Evolutionary conservation across 345 rosid genomes (phyloP).

Genomic region (Microcos paniculata): DNA sequence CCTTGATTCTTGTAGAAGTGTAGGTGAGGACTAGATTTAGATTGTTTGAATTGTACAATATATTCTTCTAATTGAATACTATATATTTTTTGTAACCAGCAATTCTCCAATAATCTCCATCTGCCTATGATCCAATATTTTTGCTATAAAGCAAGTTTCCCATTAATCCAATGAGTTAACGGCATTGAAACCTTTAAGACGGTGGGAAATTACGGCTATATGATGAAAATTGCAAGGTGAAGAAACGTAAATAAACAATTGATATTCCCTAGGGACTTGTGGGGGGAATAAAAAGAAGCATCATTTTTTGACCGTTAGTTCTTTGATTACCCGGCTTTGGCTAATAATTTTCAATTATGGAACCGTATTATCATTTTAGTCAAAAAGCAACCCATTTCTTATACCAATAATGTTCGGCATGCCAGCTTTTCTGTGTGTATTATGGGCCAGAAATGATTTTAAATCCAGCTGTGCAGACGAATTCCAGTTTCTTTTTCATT

Average conservation of each 20-base stretch:
- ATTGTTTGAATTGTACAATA: background rate
- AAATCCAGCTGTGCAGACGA: background rate
- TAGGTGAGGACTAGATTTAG: background rate
- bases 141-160: background rate
- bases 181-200: too few species aligned
- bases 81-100: background rate
- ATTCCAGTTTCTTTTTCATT: background rate
- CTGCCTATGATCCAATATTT: background rate
- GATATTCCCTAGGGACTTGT: too few species aligned
- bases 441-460: background rate
- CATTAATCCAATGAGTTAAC: background rate
- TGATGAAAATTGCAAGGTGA: too few species aligned
- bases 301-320: background rate
- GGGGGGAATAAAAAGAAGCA: background rate
- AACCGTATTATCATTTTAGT: too few species aligned
- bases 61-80: slow-evolving; percentile 7
- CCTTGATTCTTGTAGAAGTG: background rate
- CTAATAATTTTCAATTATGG: too few species aligned
- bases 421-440: background rate
- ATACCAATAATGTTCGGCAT: background rate
- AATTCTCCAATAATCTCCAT: background rate
- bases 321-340: background rate
- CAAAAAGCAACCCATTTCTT: background rate
- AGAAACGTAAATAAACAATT: too few species aligned
- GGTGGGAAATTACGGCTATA: too few species aligned